Base-by-base conservation (phyloP, 2,329 filamentous ascomycete genomes). In the Orbilia blumenaviensis region DNA sequence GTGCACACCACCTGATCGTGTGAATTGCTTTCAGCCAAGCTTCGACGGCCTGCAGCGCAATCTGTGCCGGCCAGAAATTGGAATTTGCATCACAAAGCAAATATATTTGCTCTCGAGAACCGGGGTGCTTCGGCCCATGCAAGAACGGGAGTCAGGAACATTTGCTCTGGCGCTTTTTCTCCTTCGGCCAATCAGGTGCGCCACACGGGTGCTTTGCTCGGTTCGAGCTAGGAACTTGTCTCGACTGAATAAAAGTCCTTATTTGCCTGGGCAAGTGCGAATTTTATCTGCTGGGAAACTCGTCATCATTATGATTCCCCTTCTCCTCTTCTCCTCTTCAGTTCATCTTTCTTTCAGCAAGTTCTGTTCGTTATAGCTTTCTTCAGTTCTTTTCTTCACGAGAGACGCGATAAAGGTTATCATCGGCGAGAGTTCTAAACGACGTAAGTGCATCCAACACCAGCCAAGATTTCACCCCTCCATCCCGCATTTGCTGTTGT, bases 61-160 rank as follows among this genome's bases (percentile, higher is more conserved):
- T 56, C 66, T 18, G 44, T 21, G n/a, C 38, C 34, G 66, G 32
- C 25, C 46, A 54, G 8, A 62, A 69, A 50, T 71, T 62, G 41
- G 25, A 71, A 71, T 71, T 71, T 61, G 38, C 25, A 44, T 62
- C 54, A 44, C 44, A 56, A 36, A 58, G 63, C 23, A 46, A 48
- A 61, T 69, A 68, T 41, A 58, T 66, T 66, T 66, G 50, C 68
- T 66, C 52, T 44, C 58, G 71, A 64, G 42, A 54, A 54, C 72
- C 52, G 64, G 64, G 72, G 46, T 48, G 54, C 38, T 67, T 60
- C 64, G 64, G 64, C 72, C 69, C 72, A 76, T 76, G 72, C 72
- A 76, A 63, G 64, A 63, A 76, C 72, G 72, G 72, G 72, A 76
- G 72, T 69, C 64, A 76, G 72, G 72, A 62, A 76, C 72, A 76